Evolutionary conservation across 805 yeast genomes (phyloP).

Genomic region (Candida chilensis): DNA sequence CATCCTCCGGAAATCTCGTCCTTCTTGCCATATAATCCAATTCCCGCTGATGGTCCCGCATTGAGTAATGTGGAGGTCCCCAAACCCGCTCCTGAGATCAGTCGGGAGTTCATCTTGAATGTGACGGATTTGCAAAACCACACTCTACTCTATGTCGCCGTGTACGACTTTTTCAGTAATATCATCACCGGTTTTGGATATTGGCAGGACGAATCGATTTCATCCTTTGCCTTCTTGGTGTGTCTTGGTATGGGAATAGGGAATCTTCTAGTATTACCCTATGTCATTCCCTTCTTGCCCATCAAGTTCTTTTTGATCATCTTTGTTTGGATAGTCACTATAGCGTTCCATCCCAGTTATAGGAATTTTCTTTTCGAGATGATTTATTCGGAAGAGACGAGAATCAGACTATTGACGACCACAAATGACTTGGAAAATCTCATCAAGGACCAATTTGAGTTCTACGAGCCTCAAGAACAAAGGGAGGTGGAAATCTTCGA

Average conservation of each 20-base stretch:
- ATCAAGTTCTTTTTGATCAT: constrained; percentile 20
- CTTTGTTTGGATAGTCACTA: constrained; percentile 36
- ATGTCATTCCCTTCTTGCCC: constrained; percentile 11
- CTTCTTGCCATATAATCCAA: constrained; percentile 20
- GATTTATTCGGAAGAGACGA: constrained; percentile 56
- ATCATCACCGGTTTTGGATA: constrained; percentile 48
- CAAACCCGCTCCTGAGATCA: constrained; percentile 69
- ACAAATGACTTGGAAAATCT: constrained; percentile 40
- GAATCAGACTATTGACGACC: constrained; percentile 37
- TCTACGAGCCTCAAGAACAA: constrained; percentile 29
- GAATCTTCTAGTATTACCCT: constrained; percentile 18
- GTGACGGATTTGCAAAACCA: constrained; percentile 80
- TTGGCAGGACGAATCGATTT: constrained; percentile 53
- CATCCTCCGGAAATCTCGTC: constrained; percentile 52
- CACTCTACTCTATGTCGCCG: constrained; percentile 53
- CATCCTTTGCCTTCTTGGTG: constrained; percentile 38
- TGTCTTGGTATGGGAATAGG: constrained; percentile 12
- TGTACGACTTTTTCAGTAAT: constrained; percentile 48
- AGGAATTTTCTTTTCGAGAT: constrained; percentile 35
- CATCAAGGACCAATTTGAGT: constrained; percentile 25
- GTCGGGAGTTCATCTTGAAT: constrained; percentile 70
- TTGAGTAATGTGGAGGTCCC: constrained; percentile 41
- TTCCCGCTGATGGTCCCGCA: constrained; percentile 43
- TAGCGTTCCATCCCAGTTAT: constrained; percentile 44
- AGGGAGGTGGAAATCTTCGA: constrained; percentile 60